Evolutionary conservation across 768 basidiomycete genomes (phyloP), one percentile per base, ranked within the genome.

Genomic region (Lactarius akahatsu): DNA sequence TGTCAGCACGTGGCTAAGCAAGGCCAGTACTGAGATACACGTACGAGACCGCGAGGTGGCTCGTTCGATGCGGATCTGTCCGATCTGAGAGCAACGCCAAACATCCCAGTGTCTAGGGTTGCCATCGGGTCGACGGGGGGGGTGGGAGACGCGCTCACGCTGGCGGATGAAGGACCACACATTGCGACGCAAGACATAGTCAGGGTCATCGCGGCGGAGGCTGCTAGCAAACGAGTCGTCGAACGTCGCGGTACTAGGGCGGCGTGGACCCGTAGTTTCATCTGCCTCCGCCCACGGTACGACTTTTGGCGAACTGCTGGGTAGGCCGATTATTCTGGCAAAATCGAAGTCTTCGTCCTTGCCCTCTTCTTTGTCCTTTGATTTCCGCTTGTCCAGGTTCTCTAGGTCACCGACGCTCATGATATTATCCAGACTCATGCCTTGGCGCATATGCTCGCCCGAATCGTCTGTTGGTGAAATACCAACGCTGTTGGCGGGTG

Each of bases 51-150:
- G 58, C 18, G 71, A 38, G 62, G 60, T 7, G 11, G 62, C 61
- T 50, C 68, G 61, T 30, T 71, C 66, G 2, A 50, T 64, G 28
- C 66, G 60, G 69, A 69, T 43, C 73, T 78, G 45, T 70, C 82
- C 81, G 70, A 74, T 74, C 73, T 63, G 79, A 71, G 72, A 62
- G 74, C 78, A 59, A 23, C 64, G 73, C 76, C 58, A 73, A 55
- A 63, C 54, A 30, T 59, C 63, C 59, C 57, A 72, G 41, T n/a
- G 59, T 68, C 56, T 61, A 28, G 32, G 56, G 61, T 56, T 7
- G 66, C 66, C 32, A 13, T 59, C 45, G 34, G 74, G 66, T 28
- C 62, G 59, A 16, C 61, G 62, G 0, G 61, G 23, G 20, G 64
- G 30, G 6, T 50, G 5, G 2, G 55, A 36, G 54, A 55, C 38